Percentiles rank a stretch among this genome's conserved stretches.
Conservation (phyloP, 2,329 filamentous ascomycete genomes). For the Exophiala mesophila region DNA sequence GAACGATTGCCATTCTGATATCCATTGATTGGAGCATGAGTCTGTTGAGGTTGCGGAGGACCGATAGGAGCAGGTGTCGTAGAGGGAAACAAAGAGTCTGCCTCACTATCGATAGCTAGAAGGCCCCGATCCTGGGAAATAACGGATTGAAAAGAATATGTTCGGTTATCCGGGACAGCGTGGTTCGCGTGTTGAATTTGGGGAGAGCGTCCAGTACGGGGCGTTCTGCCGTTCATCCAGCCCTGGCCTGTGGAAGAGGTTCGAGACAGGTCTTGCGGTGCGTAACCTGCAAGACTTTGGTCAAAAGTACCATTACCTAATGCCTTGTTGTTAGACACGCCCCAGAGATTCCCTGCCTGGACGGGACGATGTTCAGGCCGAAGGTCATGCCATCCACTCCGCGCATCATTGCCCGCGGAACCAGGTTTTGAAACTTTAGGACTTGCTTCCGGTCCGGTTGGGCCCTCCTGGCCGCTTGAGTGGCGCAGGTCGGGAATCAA, state of each 20-base stretch:
- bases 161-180: conserved; percentile 31
- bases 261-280: conserved; percentile 42
- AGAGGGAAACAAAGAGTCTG: conserved; percentile 37
- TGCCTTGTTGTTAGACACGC: conserved; percentile 51
- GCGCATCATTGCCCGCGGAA: conserved; percentile 16
- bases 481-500: conserved; percentile 12
- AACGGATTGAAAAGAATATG: conserved; percentile 26
- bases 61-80: conserved; percentile 43
- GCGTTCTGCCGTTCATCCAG: conserved; percentile 27
- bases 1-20: conserved; percentile 29
- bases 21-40: conserved; percentile 21
- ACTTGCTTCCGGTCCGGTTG: conserved; percentile 15
- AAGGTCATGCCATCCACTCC: conserved; percentile 24
- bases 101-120: conserved; percentile 30
- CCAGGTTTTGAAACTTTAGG: conserved; percentile 21
- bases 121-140: conserved; percentile 38
- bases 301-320: conserved; percentile 63
- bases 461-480: conserved; percentile 13
- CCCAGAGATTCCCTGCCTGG: conserved; percentile 53
- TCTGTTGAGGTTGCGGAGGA: conserved; percentile 37
- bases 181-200: conserved; percentile 23
- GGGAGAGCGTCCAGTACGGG: conserved; percentile 25
- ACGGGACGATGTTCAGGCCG: conserved; percentile 34
- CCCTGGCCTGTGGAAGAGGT: conserved; percentile 37
- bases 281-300: conserved; percentile 46